Conservation (phyloP, 2,329 filamentous ascomycete species). For the Blastomyces gilchristii region DNA sequence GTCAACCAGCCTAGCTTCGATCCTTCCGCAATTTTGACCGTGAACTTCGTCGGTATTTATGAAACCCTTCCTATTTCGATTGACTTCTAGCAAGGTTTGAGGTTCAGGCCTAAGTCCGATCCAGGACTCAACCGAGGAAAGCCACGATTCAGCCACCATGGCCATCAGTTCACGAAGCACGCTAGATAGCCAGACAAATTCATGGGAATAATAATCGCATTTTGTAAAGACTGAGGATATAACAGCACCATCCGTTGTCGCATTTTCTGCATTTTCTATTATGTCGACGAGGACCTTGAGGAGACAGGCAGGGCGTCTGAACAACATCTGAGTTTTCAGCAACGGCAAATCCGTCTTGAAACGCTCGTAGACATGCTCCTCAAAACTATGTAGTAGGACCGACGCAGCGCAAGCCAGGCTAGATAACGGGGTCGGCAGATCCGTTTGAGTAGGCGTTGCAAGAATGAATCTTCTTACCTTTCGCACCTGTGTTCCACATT, state of each 20-base stretch:
- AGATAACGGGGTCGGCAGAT: conserved; percentile 25
- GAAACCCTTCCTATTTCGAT: conserved; percentile 47
- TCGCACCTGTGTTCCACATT: conserved; percentile 31
- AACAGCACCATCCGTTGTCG: conserved; percentile 48
- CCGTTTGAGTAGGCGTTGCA: conserved; percentile 20
- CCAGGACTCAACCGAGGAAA: conserved; percentile 61
- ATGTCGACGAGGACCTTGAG: conserved; percentile 29
- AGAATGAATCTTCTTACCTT: conserved; percentile 28
- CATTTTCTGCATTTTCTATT: conserved; percentile 38
- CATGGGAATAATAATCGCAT: conserved; percentile 54
- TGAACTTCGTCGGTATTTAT: conserved; percentile 51
- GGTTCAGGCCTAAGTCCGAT: conserved; percentile 56
- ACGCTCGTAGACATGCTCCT: conserved; percentile 25
- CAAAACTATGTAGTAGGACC: conserved; percentile 29
- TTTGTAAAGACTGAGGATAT: conserved; percentile 53
- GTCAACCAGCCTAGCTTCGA: conserved; percentile 52
- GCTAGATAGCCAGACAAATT: conserved; percentile 50
- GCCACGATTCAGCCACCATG: conserved; percentile 54
- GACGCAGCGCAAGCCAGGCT: conserved; percentile 27
- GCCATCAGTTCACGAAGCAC: conserved; percentile 58
- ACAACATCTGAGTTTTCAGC: conserved; percentile 31
- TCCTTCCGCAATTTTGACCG: conserved; percentile 48
- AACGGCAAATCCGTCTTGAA: conserved; percentile 24
- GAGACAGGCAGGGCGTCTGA: conserved; percentile 30
- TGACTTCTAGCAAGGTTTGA: conserved; percentile 41